phyloP scores from a whole-genome alignment of 192 early-diverging fungal species.

The Backusella tarrabulga region DNA sequence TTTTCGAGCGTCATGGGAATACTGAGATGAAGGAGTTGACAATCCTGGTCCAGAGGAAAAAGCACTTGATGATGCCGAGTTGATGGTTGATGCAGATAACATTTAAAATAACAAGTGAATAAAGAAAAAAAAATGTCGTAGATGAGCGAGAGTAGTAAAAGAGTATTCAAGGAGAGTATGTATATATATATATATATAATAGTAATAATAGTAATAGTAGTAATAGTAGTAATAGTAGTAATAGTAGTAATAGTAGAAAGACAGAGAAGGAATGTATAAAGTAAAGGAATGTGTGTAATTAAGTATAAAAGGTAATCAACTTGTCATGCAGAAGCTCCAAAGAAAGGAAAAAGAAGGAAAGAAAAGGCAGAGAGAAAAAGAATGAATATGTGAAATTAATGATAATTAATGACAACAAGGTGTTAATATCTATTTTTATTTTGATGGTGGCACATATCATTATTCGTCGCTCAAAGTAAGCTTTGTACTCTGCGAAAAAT shows the following conservation, averaged over 20 bases:
- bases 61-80: conserved; percentile 19
- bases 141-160: not conserved
- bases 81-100: conserved; percentile 28
- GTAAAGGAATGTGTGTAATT: not conserved
- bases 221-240: not conserved
- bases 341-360: not conserved
- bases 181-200: not conserved
- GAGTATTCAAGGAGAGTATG: not conserved
- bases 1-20: conserved; percentile 14
- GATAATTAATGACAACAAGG: conserved; percentile 3
- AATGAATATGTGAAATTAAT: conserved; percentile 4
- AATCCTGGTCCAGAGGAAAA: conserved; percentile 6
- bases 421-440: conserved; percentile 5
- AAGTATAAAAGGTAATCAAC: not conserved
- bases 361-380: not conserved
- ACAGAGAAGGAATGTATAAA: not conserved
- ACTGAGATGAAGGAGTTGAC: conserved; percentile 27
- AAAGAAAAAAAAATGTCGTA: not conserved
- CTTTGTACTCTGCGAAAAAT: conserved; percentile 5
- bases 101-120: not conserved
- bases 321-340: not conserved
- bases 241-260: not conserved
- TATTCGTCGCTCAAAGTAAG: not conserved
- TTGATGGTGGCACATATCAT: conserved; percentile 1
- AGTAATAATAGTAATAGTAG: not conserved